Evolutionary conservation across 179 eudicot species (phyloP).

Genomic region (Vitellaria paradoxa): DNA sequence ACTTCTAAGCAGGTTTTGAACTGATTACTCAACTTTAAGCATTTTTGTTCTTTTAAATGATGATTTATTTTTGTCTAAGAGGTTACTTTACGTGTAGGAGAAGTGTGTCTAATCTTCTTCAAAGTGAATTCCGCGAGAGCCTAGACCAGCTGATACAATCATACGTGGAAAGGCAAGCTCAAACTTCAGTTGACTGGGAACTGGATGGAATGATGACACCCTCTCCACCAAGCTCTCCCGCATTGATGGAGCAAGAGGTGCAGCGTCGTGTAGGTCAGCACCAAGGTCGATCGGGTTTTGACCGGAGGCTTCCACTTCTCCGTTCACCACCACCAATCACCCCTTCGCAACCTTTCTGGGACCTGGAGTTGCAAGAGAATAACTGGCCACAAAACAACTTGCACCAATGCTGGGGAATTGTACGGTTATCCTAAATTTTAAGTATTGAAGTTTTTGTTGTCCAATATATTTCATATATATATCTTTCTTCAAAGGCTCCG

Average conservation of each 20-base stretch:
- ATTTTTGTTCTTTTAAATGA: conserved; percentile 11
- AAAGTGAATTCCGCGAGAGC: conserved; percentile 81
- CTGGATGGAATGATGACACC: conserved; percentile 34
- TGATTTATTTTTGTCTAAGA: neutral
- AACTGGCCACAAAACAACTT: conserved; percentile 52
- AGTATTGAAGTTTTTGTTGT: neutral
- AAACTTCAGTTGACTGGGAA: conserved; percentile 66
- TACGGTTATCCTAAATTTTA: conserved; percentile 20
- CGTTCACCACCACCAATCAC: conserved; percentile 46
- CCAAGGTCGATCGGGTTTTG: conserved; percentile 25
- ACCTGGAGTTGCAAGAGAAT: conserved; percentile 46
- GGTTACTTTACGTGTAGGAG: conserved; percentile 49
- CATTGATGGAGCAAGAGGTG: conserved; percentile 36
- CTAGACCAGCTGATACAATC: conserved; percentile 77
- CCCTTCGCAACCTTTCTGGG: conserved; percentile 54
- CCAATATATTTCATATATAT: neutral
- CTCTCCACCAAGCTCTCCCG: conserved; percentile 26
- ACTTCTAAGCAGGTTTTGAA: conserved; percentile 63
- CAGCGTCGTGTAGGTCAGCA: conserved; percentile 37
- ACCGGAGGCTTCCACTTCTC: conserved; percentile 29
- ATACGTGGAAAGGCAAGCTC: conserved; percentile 76
- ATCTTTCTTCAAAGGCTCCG: no score
- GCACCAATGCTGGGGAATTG: conserved; percentile 51
- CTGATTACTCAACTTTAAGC: neutral
- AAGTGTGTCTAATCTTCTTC: conserved; percentile 86